Percentiles rank a stretch among this genome's conserved stretches.
Conservation (phyloP, 140 eudicot species). For the Cichorium intybus region DNA sequence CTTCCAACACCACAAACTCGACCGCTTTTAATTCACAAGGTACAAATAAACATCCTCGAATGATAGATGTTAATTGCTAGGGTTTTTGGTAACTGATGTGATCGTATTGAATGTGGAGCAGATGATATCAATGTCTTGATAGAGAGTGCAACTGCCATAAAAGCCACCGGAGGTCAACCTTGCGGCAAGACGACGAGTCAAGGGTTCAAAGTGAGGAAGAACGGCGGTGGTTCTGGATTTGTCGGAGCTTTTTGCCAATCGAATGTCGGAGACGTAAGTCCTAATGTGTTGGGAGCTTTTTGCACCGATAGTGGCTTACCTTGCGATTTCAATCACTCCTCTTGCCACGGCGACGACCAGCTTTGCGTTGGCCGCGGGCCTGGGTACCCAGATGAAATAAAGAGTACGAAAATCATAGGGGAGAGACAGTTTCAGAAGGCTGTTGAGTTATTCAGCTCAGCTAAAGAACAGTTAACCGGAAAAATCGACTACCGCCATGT, state of each 20-base stretch:
- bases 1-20: constrained; percentile 25
- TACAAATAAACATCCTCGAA: not conserved
- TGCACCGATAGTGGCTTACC: constrained; percentile 57
- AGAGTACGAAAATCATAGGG: constrained; percentile 68
- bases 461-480: constrained; percentile 49
- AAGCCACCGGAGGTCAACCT: constrained; percentile 60
- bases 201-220: constrained; percentile 50
- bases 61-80: not conserved
- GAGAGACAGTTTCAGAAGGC: constrained; percentile 70
- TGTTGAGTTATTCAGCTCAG: constrained; percentile 52
- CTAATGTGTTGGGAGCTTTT: constrained; percentile 79
- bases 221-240: constrained; percentile 27
- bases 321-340: constrained; percentile 65
- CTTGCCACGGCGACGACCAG: constrained; percentile 64
- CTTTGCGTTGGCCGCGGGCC: constrained; percentile 85
- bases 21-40: constrained; percentile 29
- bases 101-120: not conserved
- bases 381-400: constrained; percentile 73
- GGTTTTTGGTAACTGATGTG: not conserved
- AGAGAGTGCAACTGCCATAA: constrained; percentile 28
- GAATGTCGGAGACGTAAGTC: constrained; percentile 77
- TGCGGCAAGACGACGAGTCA: constrained; percentile 50
- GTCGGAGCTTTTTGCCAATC: constrained; percentile 79
- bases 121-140: constrained; percentile 13
- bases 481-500: constrained; percentile 57